phyloP scores from a whole-genome alignment of 2,329 filamentous ascomycete genomes.

The Triangularia verruculosa region DNA sequence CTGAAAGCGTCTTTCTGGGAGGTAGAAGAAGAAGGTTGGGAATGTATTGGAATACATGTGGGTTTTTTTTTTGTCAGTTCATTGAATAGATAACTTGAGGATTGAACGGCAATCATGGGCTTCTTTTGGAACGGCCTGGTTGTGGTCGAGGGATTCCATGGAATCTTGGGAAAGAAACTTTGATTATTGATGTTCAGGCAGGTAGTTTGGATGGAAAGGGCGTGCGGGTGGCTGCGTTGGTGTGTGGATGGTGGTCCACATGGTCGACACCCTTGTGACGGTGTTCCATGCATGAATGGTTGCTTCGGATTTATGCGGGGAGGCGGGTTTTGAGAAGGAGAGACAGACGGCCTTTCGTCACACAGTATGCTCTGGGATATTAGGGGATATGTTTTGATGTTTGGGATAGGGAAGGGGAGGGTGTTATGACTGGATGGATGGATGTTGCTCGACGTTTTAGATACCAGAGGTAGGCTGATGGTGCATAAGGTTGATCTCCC shows the following conservation, averaged over 20 bases:
- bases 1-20: neutral
- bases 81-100: neutral
- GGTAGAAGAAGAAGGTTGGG: neutral
- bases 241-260: neutral
- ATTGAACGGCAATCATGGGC: neutral
- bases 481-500: too few relatives aligned
- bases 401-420: neutral
- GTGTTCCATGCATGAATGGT: neutral
- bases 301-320: neutral
- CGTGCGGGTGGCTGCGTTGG: constrained; percentile 3
- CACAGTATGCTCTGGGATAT: neutral
- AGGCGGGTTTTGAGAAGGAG: neutral
- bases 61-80: neutral
- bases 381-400: neutral
- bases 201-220: constrained; percentile 5
- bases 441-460: neutral
- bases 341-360: neutral
- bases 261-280: constrained; percentile 8
- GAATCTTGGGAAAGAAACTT: neutral
- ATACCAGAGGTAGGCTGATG: too few relatives aligned
- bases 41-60: neutral
- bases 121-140: neutral
- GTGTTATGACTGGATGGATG: neutral
- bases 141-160: neutral
- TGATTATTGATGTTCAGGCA: constrained; percentile 2